Evolutionary conservation across 1,139 yeast genomes (phyloP), one percentile per base, ranked within the genome.

Genomic region (Magnusiomyces clavatus): DNA sequence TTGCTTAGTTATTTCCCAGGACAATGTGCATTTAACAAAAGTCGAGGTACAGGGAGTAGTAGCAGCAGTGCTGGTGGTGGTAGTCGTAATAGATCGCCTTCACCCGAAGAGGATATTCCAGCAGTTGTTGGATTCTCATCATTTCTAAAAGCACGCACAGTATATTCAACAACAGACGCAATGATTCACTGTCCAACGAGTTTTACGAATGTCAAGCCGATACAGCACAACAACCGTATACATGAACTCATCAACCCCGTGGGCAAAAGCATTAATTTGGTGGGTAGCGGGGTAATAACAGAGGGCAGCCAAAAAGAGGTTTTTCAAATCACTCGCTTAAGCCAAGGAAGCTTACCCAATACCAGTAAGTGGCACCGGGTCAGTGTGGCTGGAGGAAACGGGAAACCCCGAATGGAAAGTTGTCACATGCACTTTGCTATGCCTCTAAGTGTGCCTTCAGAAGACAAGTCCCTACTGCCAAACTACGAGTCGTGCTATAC

Each of bases 401-500:
- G 31, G 31, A 24, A 24, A 24, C 31, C 31, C 31, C 31, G 31
- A 24, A 24, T 24, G 31, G 31, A 24, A 24, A 24, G 31, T 8
- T 24, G 31, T 24, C 31, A 24, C 31, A 24, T 24, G 31, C 31
- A 24, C 31, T 24, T 44, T 19, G 31, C 29, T n/a, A 24, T 44
- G 8, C 40, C 47, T 2, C 8, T 44, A 16, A 16, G 12, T 29
- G 13, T 36, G 6, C 20, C 39, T 12, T 20, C 40, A 16, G 38
- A 39, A 17, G 20, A n/a, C 12, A 44, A 24, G 24, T 24, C 31
- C 6, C 29, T 44, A 6, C 14, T 44, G 17, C 47, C 47, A 6
- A 16, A 38, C 10, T 44, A 44, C 16, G 40, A 44, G 17, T 44
- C 47, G 5, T 44, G 47, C 29, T 44, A 44, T 29, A 44, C 47